Base-by-base conservation (phyloP, 495 filamentous ascomycete genomes). In the Penicillium waksmanii region DNA sequence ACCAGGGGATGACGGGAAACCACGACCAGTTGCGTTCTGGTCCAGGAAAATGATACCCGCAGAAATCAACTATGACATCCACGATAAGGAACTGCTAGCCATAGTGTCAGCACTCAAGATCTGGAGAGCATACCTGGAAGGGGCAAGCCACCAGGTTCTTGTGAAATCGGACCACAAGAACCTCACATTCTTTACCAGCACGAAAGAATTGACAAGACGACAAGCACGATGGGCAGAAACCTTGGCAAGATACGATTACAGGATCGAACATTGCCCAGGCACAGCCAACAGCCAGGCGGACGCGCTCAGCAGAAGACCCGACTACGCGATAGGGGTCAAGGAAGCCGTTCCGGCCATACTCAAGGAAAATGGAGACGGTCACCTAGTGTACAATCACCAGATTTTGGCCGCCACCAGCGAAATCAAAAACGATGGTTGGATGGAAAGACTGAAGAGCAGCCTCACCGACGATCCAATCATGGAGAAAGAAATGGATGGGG, bases 61-160 rank as follows among this genome's bases (percentile, higher is more conserved):
- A 1, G 67, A 78, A 52, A 18, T 33, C 0, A 76, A 77, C 43
- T 77, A 76, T 47, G 19, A 66, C 23, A 73, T 75, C 17, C 53
- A 74, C 21, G 53, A 76, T 38, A 68, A 72, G 43, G 66, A 69
- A 51, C 38, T 74, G 3, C 42, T 76, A 9, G 62, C 55, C 8
- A 68, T 70, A 12, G 70, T 74, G 5, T 43, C 36, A 51, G 52
- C 51, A 27, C 67, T 77, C 18, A 46, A 74, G 21, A 21, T 63
- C 33, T 78, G 58, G 65, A 54, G 69, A 50, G 54, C 53, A 12
- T 58, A 74, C 13, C 47, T 77, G 0, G 46, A 66, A 51, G 57
- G 49, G 46, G 50, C 33, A n/a, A 40, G 53, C 0, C 25, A 70
- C 11, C 11, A 27, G 17, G 21, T 67, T 8, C 54, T 56, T 3